Evolutionary conservation across 31 red algal species (phyloP).

Genomic region (Odonthalia washingtoniensis): DNA sequence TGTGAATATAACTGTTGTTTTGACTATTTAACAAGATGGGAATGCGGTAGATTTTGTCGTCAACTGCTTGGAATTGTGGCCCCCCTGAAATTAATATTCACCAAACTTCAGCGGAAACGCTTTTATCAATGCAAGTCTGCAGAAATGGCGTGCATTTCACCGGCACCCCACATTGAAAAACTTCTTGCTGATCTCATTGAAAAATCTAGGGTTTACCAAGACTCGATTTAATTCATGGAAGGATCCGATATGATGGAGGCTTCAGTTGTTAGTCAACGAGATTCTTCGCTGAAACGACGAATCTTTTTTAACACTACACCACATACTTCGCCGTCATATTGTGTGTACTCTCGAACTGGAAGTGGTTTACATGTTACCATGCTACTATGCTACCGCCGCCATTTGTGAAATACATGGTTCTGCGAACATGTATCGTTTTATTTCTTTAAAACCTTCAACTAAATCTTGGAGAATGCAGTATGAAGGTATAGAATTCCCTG

Average conservation of each 20-base stretch:
- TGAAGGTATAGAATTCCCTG: slow-evolving; percentile 34
- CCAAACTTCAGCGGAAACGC: slow-evolving; percentile 17
- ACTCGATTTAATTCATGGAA: slow-evolving; percentile 17
- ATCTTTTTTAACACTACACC: slow-evolving; percentile 4
- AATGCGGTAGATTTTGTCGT: too few species aligned
- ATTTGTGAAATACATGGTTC: slow-evolving; percentile 45
- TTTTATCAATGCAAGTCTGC: slow-evolving; percentile 6
- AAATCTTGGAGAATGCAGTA: slow-evolving; percentile 47
- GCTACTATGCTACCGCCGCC: slow-evolving; percentile 31
- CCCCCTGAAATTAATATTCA: slow-evolving; percentile 6
- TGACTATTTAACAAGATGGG: slow-evolving; percentile 18
- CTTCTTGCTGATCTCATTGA: slow-evolving; percentile 15
- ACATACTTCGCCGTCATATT: slow-evolving; percentile 21
- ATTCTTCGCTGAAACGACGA: slow-evolving; percentile 15
- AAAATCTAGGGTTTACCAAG: too few species aligned
- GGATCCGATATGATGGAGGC: slow-evolving; percentile 45
- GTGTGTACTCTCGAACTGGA: not conserved
- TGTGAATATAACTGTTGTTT: slow-evolving; percentile 11
- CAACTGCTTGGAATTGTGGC: slow-evolving; percentile 20
- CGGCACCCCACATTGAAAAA: slow-evolving; percentile 30
- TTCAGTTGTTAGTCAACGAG: slow-evolving; percentile 27
- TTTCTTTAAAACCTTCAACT: too few species aligned
- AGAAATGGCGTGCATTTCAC: not conserved
- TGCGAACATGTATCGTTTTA: slow-evolving; percentile 30
- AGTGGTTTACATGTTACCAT: slow-evolving; percentile 1